Evolutionary conservation across 345 rosid species (phyloP).

Genomic region (Populus alba): DNA sequence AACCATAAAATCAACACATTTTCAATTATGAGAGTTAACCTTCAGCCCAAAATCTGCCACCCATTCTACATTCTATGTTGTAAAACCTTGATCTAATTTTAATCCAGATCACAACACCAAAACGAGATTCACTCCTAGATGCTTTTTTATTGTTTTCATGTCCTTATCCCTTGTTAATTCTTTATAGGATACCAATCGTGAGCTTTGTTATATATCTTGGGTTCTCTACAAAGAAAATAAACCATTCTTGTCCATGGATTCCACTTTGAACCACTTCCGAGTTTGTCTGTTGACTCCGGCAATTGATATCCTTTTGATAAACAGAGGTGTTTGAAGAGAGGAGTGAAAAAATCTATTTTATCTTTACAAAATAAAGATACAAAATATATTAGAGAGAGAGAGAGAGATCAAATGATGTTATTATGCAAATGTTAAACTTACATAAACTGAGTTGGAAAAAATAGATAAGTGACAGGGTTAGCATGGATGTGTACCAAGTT

Average conservation of each 20-base stretch:
- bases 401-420: not conserved
- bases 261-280: not conserved
- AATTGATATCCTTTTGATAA: not conserved
- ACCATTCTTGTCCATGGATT: not conserved
- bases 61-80: not conserved
- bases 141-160: not conserved
- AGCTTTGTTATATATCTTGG: not conserved
- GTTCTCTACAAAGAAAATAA: not conserved
- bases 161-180: not conserved
- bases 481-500: not conserved
- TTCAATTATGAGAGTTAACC: not conserved
- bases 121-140: not conserved
- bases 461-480: not conserved
- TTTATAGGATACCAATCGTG: not conserved
- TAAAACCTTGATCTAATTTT: not conserved
- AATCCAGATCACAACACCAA: not conserved
- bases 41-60: not conserved
- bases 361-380: not conserved
- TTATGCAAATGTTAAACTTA: not conserved
- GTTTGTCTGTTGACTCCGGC: not conserved
- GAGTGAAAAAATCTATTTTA: not conserved
- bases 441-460: not conserved
- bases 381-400: not conserved
- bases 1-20: not conserved
- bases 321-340: not conserved